phyloP scores from a whole-genome alignment of 2,329 filamentous ascomycete species.

The Sporothrix dimorphospora region DNA sequence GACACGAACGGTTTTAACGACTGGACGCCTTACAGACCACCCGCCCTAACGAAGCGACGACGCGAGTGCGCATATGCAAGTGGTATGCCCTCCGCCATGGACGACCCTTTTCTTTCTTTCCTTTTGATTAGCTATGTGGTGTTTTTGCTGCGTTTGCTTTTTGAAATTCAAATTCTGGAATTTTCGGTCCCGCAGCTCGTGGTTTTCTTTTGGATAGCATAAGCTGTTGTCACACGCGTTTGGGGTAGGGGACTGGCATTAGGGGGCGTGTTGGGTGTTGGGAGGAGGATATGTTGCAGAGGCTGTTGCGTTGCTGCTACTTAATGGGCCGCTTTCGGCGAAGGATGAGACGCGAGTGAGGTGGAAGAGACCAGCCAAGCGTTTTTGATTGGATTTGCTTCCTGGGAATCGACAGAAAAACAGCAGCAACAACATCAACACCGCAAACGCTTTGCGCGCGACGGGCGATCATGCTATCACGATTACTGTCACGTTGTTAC shows the following conservation, averaged over 20 bases:
- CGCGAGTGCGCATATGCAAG: neutral
- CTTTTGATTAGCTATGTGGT: conserved; percentile 11
- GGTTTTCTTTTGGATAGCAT: neutral
- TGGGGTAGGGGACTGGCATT: neutral
- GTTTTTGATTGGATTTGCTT: neutral
- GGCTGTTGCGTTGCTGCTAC: conserved; percentile 1
- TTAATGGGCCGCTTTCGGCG: neutral
- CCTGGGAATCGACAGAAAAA: neutral
- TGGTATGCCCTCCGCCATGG: conserved; percentile 7
- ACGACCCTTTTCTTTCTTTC: neutral
- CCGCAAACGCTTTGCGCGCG: neutral
- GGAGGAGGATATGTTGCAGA: neutral
- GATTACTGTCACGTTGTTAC: conserved; percentile 31
- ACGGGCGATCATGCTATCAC: conserved; percentile 14
- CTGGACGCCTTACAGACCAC: conserved; percentile 27
- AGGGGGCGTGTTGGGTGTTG: neutral
- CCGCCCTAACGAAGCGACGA: conserved; percentile 3
- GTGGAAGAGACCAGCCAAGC: neutral
- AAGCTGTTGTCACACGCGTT: neutral
- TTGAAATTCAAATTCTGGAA: neutral
- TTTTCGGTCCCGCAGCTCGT: neutral
- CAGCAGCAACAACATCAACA: conserved; percentile 4
- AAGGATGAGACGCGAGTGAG: neutral
- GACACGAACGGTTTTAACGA: conserved; percentile 31
- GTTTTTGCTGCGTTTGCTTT: conserved; percentile 19